Conservation (phyloP, 331 rosid genomes). For the Cydonia oblonga region DNA sequence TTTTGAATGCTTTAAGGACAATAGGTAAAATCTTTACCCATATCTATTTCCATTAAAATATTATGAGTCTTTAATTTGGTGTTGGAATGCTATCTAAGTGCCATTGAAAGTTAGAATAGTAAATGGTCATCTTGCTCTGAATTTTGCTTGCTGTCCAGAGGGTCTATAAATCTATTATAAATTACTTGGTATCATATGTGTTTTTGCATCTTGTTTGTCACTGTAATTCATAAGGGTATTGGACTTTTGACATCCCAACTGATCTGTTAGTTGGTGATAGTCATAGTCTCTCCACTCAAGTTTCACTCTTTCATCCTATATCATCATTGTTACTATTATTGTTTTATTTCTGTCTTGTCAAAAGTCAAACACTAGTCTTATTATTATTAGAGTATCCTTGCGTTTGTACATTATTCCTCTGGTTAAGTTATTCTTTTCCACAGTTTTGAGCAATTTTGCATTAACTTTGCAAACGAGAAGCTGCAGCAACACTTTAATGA, state of each 20-base stretch:
- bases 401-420: slow-evolving; percentile 3
- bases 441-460: slow-evolving; percentile 99
- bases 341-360: neutral
- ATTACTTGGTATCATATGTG: neutral
- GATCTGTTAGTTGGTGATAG: neutral
- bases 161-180: neutral
- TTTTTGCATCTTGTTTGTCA: neutral
- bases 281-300: neutral
- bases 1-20: slow-evolving; percentile 94
- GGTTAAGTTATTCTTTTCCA: slow-evolving; percentile 15
- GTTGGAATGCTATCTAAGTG: neutral
- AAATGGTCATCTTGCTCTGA: neutral
- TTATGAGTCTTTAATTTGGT: neutral
- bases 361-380: neutral
- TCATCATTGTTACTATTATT: neutral
- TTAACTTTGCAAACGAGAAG: slow-evolving; percentile 97
- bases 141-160: neutral
- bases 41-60: neutral
- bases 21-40: slow-evolving; percentile 42
- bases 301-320: neutral
- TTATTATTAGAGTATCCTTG: slow-evolving; percentile 1
- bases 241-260: neutral
- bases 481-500: slow-evolving; percentile 96
- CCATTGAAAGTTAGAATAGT: neutral
- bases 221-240: neutral